Conservation (phyloP, 768 basidiomycete species). For the Ramaria rubella region DNA sequence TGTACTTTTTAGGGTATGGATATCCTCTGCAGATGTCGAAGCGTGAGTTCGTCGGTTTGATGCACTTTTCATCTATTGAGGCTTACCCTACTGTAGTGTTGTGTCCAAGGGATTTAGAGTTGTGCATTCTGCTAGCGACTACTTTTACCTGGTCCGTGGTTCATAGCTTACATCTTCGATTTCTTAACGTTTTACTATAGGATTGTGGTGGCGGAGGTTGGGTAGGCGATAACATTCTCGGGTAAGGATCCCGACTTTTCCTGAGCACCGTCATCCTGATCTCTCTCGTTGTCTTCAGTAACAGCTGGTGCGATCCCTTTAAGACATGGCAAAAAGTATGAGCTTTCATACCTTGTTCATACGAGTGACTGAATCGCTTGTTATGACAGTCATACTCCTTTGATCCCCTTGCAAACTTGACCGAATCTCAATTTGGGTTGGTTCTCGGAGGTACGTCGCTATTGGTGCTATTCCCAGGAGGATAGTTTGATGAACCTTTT, state of each 20-base stretch:
- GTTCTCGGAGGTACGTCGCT: conserved; percentile 59
- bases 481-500: not conserved
- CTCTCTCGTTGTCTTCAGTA: conserved; percentile 24
- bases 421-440: conserved; percentile 38
- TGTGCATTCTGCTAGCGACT: conserved; percentile 65
- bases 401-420: conserved; percentile 58
- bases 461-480: not conserved
- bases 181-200: conserved; percentile 14
- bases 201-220: conserved; percentile 73
- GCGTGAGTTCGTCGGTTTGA: conserved; percentile 17
- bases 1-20: conserved; percentile 54
- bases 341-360: conserved; percentile 1
- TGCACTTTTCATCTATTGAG: not conserved
- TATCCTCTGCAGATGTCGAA: conserved; percentile 52
- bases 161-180: not conserved
- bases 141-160: conserved; percentile 62
- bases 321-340: conserved; percentile 71
- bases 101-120: conserved; percentile 54
- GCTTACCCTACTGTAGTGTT: conserved; percentile 27
- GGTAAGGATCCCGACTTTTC: conserved; percentile 22
- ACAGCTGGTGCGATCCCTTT: conserved; percentile 74
- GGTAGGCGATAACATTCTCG: conserved; percentile 46
- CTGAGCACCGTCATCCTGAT: not conserved
- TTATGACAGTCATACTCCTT: conserved; percentile 53
- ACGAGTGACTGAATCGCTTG: conserved; percentile 14